Percentiles rank a stretch among this genome's conserved stretches.
phyloP scores from a whole-genome alignment of 2,329 filamentous ascomycete genomes.

The Fonsecaea nubica region DNA sequence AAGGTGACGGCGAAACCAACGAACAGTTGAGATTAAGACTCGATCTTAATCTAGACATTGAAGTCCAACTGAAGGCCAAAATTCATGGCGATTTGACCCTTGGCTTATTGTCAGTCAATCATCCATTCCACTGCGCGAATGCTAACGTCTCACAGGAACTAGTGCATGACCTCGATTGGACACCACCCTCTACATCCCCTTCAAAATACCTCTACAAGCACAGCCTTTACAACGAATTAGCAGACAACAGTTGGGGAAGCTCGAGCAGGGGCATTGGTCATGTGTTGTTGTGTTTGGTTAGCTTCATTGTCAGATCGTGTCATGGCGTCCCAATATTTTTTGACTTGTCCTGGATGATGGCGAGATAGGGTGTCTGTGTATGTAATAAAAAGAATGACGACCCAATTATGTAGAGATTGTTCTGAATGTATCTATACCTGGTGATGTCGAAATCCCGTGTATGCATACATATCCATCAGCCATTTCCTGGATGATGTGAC shows the following conservation, averaged over 20 bases:
- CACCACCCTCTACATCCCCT: neutral
- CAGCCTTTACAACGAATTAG: neutral
- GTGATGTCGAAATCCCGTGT: neutral
- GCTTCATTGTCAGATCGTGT: slow-evolving; percentile 14
- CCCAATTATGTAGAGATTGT: slow-evolving; percentile 17
- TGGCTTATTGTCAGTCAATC: slow-evolving; percentile 52
- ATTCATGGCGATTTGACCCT: slow-evolving; percentile 69
- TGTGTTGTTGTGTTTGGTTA: slow-evolving; percentile 2
- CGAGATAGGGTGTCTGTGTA: slow-evolving; percentile 26
- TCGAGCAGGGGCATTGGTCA: slow-evolving; percentile 7
- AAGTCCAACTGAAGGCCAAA: slow-evolving; percentile 69
- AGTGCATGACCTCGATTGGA: slow-evolving; percentile 29
- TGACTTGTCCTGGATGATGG: slow-evolving; percentile 23
- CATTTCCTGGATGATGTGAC: too few species aligned
- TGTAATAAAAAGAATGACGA: slow-evolving; percentile 33
- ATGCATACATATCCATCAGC: neutral
- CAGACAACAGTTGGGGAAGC: slow-evolving; percentile 4
- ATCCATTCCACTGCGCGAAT: slow-evolving; percentile 20
- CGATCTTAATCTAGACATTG: slow-evolving; percentile 68
- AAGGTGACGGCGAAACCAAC: slow-evolving; percentile 30
- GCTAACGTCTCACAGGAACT: slow-evolving; percentile 38
- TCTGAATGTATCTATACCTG: neutral
- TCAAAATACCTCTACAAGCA: slow-evolving; percentile 1
- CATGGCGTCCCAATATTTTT: slow-evolving; percentile 27
- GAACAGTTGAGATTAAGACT: slow-evolving; percentile 61